A percentile compares a stretch with the other conserved stretches of the same genome.
Conservation (phyloP, 441 rosid genomes). For the Daphne laureola region DNA sequence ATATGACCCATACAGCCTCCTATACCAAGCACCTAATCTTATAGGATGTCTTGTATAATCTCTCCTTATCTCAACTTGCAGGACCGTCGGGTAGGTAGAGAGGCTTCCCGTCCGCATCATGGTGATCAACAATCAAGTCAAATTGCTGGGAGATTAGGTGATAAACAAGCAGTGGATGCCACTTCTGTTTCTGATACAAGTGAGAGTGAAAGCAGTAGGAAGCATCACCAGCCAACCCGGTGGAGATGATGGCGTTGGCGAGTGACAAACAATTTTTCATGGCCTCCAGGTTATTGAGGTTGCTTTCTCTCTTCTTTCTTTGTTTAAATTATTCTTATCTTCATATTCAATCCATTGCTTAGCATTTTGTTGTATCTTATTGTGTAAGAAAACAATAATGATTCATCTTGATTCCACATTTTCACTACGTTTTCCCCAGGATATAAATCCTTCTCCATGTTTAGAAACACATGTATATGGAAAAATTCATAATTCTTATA, state of each 20-base stretch:
- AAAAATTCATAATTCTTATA: slow-evolving; percentile 23
- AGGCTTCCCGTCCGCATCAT: slow-evolving; percentile 25
- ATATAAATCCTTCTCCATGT: slow-evolving; percentile 6
- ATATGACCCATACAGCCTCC: neutral
- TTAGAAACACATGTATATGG: slow-evolving; percentile 22
- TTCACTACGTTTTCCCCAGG: neutral
- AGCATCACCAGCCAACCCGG: slow-evolving; percentile 36
- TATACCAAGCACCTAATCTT: too few species aligned
- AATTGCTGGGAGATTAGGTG: slow-evolving; percentile 20
- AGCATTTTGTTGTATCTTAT: slow-evolving; percentile 17
- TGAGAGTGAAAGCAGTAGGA: slow-evolving; percentile 45
- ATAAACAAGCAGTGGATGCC: slow-evolving; percentile 31
- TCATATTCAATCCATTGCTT: slow-evolving; percentile 10
- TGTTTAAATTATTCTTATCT: neutral
- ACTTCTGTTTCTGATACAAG: slow-evolving; percentile 37
- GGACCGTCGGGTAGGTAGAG: slow-evolving; percentile 60
- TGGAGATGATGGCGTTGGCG: slow-evolving; percentile 41
- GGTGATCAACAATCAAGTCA: slow-evolving; percentile 22
- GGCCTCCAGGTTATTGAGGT: slow-evolving; percentile 6
- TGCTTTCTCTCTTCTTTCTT: neutral
- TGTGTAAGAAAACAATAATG: slow-evolving; percentile 19
- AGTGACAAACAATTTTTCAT: slow-evolving; percentile 14
- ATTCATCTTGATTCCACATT: slow-evolving; percentile 15
- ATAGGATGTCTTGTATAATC: neutral
- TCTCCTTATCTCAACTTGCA: slow-evolving; percentile 16